Conservation (phyloP, 176 grass and related monocot genomes). For the Sorghum bicolor region Sorghum_bicolor_NCBIv3 NC_012871.2:65726501-65727000, state of each 20-base stretch:
- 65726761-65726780: not conserved
- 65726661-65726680: too few species aligned
- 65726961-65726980: constrained; percentile 1
- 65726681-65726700: not conserved
- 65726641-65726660: not conserved
- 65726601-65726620: not conserved
- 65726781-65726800: not conserved
- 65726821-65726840: not conserved
- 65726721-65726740: not conserved
- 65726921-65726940: constrained; percentile 20
- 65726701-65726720: not conserved
- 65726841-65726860: not conserved
- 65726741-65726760: too few species aligned
- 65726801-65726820: not conserved
- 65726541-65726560: not conserved
- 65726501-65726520: not conserved
- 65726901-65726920: not conserved
- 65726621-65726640: not conserved
- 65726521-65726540: not conserved
- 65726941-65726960: constrained; percentile 1
- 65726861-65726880: not conserved
- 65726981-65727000: not conserved
- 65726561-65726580: not conserved
- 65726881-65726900: not conserved
- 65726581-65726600: not conserved